Base-by-base conservation (phyloP, 805 yeast species). In the Myxozyma mucilagina region DNA sequence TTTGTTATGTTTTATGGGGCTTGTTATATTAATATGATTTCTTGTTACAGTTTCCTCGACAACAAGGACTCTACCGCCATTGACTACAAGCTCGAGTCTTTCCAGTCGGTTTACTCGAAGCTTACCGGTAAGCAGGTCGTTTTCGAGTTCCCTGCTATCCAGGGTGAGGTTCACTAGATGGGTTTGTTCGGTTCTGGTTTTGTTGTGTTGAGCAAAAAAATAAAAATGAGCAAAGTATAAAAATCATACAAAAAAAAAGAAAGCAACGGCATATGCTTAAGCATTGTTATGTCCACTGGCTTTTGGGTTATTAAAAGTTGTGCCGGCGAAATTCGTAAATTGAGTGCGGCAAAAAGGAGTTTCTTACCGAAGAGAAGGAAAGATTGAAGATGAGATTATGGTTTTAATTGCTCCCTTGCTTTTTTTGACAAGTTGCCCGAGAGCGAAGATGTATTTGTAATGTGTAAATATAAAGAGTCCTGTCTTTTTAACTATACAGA, bases 111-210 rank as follows among this genome's bases (percentile, higher is more conserved):
- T 78, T 93, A 93, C 96, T 83, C 83, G 83, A 93, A 93, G 86
- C 90, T 93, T 82, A 93, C 99, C 77, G 99, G 99, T 84, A 93
- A 94, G 87, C 96, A 92, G 83, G 97, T 94, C 83, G 94, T 91
- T 75, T 93, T 93, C 79, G 98, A 93, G 87, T 89, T 93, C 76
- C 89, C 90, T 49, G 69, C 77, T 58, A 59, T 69, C 66, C 74
- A 70, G 62, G 76, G 74, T 58, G 77, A 75, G 60, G 76, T 72
- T 58, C 69, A 67, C 70, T 74, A 74, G 69, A 68, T 48, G 54
- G 35, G 39, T 36, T 47, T 18, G 24, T 43, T 47, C 18, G 39
- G 39, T 29, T 42, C 29, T 14, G 52, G 47, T 45, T 11, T 45
- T 48, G 43, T 36, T 36, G 36, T 38, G 47, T 54, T 45, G 35